Evolutionary conservation across 2,329 filamentous ascomycete species (phyloP), one percentile per base, ranked within the genome.

Genomic region (Aspergillus tamarii): DNA sequence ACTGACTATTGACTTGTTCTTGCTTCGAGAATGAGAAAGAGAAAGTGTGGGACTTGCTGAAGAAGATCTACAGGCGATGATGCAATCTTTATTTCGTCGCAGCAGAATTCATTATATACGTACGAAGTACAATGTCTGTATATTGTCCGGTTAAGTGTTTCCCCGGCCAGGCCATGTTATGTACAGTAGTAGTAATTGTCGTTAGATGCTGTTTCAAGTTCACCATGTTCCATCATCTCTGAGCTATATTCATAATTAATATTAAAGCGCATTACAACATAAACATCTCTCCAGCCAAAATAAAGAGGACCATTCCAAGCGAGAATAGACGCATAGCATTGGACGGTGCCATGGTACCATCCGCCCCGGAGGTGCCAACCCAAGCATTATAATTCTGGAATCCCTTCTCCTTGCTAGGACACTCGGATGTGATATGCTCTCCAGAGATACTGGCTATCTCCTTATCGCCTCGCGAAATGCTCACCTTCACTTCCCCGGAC

Each of bases 401-500:
- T 1, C 53, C 62, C 19, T 57, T 45, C n/a, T 45, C 52, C 16
- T 32, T 19, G 26, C 28, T 28, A 28, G 52, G 19, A 45, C 62
- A 64, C 5, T 57, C 36, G 4, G 48, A 39, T 7, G 34, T 60
- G 28, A 63, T 63, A 23, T 30, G 50, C 41, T 63, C 50, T 0
- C 61, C 61, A 7, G 46, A 10, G 3, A 63, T 39, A 12, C 28
- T 50, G 12, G 61, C 57, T 2, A 63, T 41, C 19, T 53, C 16
- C 5, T 63, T 43, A 4, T 56, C 61, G 1, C 36, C 50, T 28
- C 61, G 41, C 19, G 32, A 54, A 39, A 66, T 45, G 16, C 43
- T 34, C 21, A 66, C 59, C 30, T 52, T 56, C 4, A 66, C 64
- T 19, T 62, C 21, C 1, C 58, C 59, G 12, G 30, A 21, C 16